Evolutionary conservation across 2,329 filamentous ascomycete species (phyloP).

Genomic region (Chaetomium strumarium): DNA sequence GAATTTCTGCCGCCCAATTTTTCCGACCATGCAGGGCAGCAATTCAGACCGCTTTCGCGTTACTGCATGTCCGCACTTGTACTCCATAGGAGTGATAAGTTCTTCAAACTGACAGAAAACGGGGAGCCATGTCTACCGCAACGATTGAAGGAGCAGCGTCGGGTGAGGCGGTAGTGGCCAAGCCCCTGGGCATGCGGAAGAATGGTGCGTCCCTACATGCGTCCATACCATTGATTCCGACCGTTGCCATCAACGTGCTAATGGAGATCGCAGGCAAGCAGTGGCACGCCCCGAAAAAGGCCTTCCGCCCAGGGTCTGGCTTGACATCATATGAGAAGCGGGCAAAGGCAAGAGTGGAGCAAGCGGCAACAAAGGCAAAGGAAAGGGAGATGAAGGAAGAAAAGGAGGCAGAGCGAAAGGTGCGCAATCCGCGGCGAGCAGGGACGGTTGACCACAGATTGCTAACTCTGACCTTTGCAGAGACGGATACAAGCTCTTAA

Average conservation of each 20-base stretch:
- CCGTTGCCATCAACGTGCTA: neutral
- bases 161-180: conserved; percentile 31
- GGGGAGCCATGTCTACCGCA: conserved; percentile 39
- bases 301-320: conserved; percentile 77
- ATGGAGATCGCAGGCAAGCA: conserved; percentile 66
- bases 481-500: conserved; percentile 72
- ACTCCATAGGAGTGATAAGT: neutral
- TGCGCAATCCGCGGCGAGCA: conserved; percentile 35
- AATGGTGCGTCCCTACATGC: conserved; percentile 67
- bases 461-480: conserved; percentile 39
- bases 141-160: conserved; percentile 30
- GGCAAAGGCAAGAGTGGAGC: conserved; percentile 60
- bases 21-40: neutral
- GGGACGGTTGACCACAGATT: neutral
- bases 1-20: conserved; percentile 4
- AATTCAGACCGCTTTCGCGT: conserved; percentile 7
- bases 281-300: conserved; percentile 78
- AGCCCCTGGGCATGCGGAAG: conserved; percentile 64
- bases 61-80: neutral
- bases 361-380: conserved; percentile 77
- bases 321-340: conserved; percentile 75
- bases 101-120: neutral
- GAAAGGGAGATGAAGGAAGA: conserved; percentile 96
- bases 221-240: too few relatives aligned
- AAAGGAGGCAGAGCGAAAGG: conserved; percentile 83